Evolutionary conservation across 1,284 basidiomycete species (phyloP).

Genomic region (Papiliotrema terrestris): DNA sequence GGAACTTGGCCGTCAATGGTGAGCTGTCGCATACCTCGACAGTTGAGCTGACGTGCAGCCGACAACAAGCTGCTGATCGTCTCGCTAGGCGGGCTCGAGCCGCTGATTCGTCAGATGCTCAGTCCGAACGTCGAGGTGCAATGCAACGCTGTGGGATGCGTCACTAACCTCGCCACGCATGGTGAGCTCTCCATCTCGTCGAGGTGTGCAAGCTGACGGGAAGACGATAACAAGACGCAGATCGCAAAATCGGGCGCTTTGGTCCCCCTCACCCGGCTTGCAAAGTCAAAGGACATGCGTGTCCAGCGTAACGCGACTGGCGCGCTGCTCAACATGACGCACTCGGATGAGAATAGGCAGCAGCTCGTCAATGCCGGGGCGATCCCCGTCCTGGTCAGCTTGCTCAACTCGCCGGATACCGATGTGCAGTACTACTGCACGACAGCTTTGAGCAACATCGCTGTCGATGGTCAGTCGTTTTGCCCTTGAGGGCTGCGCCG

Average conservation of each 20-base stretch:
- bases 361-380: conserved; percentile 98
- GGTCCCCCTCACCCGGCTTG: conserved; percentile 91
- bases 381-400: conserved; percentile 92
- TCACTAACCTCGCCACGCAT: conserved; percentile 98
- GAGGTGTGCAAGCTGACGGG: conserved; percentile 5
- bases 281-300: conserved; percentile 98
- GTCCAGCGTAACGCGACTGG: conserved; percentile 99
- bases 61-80: conserved; percentile 99
- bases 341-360: conserved; percentile 97
- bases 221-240: conserved; percentile 99
- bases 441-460: conserved; percentile 97
- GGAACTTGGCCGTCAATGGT: conserved; percentile 98
- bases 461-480: conserved; percentile 75
- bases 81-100: conserved; percentile 94
- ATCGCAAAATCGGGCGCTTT: conserved; percentile 98
- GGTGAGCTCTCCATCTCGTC: conserved; percentile 58
- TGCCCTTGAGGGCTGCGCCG: background rate
- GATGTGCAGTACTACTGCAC: conserved; percentile 99
- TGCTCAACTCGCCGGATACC: conserved; percentile 95
- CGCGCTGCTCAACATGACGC: conserved; percentile 98
- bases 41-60: conserved; percentile 55
- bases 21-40: background rate
- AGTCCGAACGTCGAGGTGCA: conserved; percentile 99
- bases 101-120: conserved; percentile 97
- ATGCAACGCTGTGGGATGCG: conserved; percentile 99